Evolutionary conservation across 208 protist species (phyloP).

Genomic region (Trypanosoma boissoni): DNA sequence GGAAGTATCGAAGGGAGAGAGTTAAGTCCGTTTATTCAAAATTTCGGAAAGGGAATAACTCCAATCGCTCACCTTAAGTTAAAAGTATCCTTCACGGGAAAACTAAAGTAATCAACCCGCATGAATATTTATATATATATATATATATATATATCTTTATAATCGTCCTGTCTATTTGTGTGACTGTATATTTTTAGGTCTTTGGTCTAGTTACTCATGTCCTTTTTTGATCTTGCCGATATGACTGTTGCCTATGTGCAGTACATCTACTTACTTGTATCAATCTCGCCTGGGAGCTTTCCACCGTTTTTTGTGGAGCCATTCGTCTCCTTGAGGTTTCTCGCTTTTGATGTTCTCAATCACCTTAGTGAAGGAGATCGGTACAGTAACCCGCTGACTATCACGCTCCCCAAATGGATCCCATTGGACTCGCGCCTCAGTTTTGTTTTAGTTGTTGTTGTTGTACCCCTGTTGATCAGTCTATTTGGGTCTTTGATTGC

Average conservation of each 20-base stretch:
- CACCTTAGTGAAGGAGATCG: conserved; percentile 23
- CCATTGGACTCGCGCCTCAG: conserved; percentile 59
- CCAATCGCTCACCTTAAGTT: too few species aligned
- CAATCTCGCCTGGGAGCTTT: conserved; percentile 37
- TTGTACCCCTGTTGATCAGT: conserved; percentile 42
- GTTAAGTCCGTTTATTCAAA: too few species aligned
- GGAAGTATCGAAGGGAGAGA: conserved; percentile 1
- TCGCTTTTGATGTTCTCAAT: conserved; percentile 29
- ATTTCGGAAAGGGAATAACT: too few species aligned
- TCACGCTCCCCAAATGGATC: conserved; percentile 52
- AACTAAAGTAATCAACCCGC: too few species aligned
- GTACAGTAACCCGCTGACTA: conserved; percentile 36
- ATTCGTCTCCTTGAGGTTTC: conserved; percentile 28
- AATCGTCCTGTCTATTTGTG: conserved; percentile 6
- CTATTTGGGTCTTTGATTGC: conserved; percentile 49
- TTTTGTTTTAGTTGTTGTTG: conserved; percentile 41
- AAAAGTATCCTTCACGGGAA: too few species aligned
- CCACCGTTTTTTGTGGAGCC: conserved; percentile 44
- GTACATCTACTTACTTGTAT: conserved; percentile 60
- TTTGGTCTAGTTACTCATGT: conserved; percentile 6
- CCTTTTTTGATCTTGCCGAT: conserved; percentile 65
- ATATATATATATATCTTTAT: conserved; percentile 29
- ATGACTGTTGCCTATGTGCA: conserved; percentile 73
- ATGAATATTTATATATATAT: conserved; percentile 20
- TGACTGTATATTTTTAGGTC: background rate